Base-by-base conservation (phyloP, 257 asterid species). In the Nicotiana undulata region DNA sequence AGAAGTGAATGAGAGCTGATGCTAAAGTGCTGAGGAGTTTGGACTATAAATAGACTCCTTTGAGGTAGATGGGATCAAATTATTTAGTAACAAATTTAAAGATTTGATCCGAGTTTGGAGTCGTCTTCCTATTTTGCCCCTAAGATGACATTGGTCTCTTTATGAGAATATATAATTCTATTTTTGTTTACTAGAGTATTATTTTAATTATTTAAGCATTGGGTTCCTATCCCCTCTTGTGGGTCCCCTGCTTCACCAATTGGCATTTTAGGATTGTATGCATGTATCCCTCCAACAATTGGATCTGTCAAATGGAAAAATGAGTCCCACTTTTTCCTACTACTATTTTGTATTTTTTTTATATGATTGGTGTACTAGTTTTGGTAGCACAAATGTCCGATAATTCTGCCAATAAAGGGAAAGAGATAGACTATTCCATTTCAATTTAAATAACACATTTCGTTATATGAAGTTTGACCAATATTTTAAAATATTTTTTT, bases 41-140 rank as follows among this genome's bases (percentile, higher is more conserved):
- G 82, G 75, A 65, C 61, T 83, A 80, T 85, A 80, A 31, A 85
- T 82, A 85, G 83, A 68, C 5, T 66, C 24, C 6, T 40, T 31
- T 53, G 58, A 31, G 79, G n/a, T 46, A 46, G 63, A 56, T 16
- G 74, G 26, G 13, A 18, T 53, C 24, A 37, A 3, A 17, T 46
- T 12, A 4, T 77, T n/a, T 29, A 20, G 46, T 75, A 3, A 3
- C 1, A 59, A 18, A 5, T 11, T 3, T 18, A 5, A 24, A 75
- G 64, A 79, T 79, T 55, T 55, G 24, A 67, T 79, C 49, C 56
- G 18, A 60, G 64, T 79, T 58, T 22, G n/a, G 5, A 26, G 61
- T 1, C 24, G 26, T 79, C 7, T 76, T 56, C 79, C 82, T 17
- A 56, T 60, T 51, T 51, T 78, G 24, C 59, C 37, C 7, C 66